phyloP scores from a whole-genome alignment of 2,329 filamentous ascomycete genomes.

The Phialocephala sp. region DNA sequence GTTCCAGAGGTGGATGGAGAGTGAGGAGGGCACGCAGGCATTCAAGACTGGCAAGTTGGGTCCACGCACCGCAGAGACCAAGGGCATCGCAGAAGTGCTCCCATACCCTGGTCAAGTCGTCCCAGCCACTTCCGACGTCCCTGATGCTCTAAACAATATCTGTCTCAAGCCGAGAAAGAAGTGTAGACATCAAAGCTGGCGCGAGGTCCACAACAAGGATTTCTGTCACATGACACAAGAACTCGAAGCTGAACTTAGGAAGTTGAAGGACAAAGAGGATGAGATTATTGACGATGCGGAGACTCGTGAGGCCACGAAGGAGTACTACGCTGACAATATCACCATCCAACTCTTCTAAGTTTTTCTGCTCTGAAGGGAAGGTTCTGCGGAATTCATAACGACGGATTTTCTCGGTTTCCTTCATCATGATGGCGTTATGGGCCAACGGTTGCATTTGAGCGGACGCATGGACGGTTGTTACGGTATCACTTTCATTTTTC shows the following conservation, averaged over 20 bases:
- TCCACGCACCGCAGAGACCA: conserved; percentile 38
- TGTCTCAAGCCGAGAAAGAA: conserved; percentile 37
- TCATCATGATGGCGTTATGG: not conserved
- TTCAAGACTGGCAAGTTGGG: conserved; percentile 37
- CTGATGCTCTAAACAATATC: conserved; percentile 36
- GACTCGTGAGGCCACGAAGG: conserved; percentile 38
- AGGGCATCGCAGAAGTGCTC: conserved; percentile 26
- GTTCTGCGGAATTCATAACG: not conserved
- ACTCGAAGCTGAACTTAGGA: conserved; percentile 26
- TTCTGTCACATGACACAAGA: conserved; percentile 19
- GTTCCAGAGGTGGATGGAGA: conserved; percentile 36
- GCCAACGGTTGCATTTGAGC: not conserved
- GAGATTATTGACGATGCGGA: conserved; percentile 41
- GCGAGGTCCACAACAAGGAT: conserved; percentile 34
- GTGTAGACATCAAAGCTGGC: conserved; percentile 38
- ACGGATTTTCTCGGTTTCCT: not conserved
- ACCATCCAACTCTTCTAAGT: conserved; percentile 32
- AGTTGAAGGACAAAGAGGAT: conserved; percentile 28
- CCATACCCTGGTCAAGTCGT: conserved; percentile 31
- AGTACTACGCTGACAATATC: conserved; percentile 38
- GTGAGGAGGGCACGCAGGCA: conserved; percentile 36
- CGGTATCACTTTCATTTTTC: too few species aligned
- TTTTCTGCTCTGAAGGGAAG: not conserved
- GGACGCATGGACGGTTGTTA: not conserved
- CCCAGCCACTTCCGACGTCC: conserved; percentile 16